Conservation (phyloP, 208 protist species). For the Leptomonas pyrrhocoris region DNA sequence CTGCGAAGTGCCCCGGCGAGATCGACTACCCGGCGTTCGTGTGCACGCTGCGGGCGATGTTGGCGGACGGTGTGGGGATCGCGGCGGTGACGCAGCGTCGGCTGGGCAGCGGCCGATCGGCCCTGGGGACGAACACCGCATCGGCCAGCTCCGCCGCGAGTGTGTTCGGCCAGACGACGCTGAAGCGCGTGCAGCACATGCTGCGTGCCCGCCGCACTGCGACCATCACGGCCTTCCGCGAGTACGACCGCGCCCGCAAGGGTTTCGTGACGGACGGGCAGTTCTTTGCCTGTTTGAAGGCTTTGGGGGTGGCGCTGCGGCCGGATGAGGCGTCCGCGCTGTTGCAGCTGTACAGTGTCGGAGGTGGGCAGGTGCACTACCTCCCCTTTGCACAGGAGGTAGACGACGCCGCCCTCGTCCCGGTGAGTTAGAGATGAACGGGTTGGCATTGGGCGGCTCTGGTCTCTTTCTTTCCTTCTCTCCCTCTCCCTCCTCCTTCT, state of each 20-base stretch:
- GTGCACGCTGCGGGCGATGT: conserved; percentile 50
- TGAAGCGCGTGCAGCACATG: conserved; percentile 53
- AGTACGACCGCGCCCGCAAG: conserved; percentile 81
- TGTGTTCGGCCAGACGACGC: conserved; percentile 36
- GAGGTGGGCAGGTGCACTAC: conserved; percentile 79
- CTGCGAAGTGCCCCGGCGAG: conserved; percentile 35
- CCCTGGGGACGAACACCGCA: background rate
- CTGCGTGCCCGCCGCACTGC: conserved; percentile 55
- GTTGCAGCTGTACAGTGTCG: conserved; percentile 48
- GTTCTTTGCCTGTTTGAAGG: conserved; percentile 83
- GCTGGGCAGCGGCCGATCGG: conserved; percentile 12
- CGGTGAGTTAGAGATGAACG: conserved; percentile 21
- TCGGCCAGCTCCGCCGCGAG: background rate
- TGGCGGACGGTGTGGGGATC: conserved; percentile 52
- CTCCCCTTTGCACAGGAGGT: conserved; percentile 57
- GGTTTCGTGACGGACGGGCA: conserved; percentile 83
- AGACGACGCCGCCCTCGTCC: conserved; percentile 50
- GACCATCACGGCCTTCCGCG: conserved; percentile 68
- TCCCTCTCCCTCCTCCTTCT: background rate
- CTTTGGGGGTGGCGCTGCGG: conserved; percentile 72
- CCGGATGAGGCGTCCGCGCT: conserved; percentile 65
- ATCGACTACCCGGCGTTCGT: conserved; percentile 79
- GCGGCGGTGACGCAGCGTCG: conserved; percentile 56
- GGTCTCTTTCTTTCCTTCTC: conserved; percentile 13
- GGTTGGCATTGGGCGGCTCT: background rate